Evolutionary conservation across 208 protist genomes (phyloP).

Genomic region (Trypanosomatidae sp.): DNA sequence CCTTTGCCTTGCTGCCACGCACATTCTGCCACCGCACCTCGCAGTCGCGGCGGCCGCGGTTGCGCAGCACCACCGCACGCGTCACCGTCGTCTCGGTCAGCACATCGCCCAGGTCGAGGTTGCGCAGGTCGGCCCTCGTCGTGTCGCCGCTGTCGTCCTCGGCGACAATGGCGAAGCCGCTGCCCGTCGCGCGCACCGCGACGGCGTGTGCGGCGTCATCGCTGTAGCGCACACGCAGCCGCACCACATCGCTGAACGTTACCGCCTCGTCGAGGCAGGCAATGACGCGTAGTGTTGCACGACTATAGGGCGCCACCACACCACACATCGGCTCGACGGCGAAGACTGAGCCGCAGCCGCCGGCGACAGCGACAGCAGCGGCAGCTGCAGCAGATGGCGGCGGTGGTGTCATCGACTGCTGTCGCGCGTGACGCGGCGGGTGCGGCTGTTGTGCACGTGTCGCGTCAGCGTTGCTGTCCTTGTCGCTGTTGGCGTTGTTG

Average conservation of each 20-base stretch:
- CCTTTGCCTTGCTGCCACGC: constrained; percentile 46
- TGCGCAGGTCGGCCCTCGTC: not conserved
- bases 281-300: constrained; percentile 26
- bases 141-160: constrained; percentile 8
- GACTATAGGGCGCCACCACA: constrained; percentile 50
- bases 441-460: not conserved
- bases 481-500: not conserved
- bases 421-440: not conserved
- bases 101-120: constrained; percentile 82
- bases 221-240: constrained; percentile 37
- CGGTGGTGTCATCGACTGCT: not conserved
- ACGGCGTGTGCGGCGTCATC: constrained; percentile 24
- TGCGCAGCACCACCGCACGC: constrained; percentile 60
- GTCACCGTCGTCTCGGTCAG: constrained; percentile 66
- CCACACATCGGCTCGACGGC: constrained; percentile 21
- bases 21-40: constrained; percentile 84
- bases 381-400: not conserved
- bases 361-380: not conserved
- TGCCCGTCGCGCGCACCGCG: constrained; percentile 64
- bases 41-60: constrained; percentile 80
- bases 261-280: constrained; percentile 85
- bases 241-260: constrained; percentile 65
- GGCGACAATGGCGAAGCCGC: constrained; percentile 83
- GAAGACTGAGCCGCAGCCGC: constrained; percentile 18
- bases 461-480: not conserved